Evolutionary conservation across 2,329 filamentous ascomycete species (phyloP).

Genomic region (Rhinocladiella similis): DNA sequence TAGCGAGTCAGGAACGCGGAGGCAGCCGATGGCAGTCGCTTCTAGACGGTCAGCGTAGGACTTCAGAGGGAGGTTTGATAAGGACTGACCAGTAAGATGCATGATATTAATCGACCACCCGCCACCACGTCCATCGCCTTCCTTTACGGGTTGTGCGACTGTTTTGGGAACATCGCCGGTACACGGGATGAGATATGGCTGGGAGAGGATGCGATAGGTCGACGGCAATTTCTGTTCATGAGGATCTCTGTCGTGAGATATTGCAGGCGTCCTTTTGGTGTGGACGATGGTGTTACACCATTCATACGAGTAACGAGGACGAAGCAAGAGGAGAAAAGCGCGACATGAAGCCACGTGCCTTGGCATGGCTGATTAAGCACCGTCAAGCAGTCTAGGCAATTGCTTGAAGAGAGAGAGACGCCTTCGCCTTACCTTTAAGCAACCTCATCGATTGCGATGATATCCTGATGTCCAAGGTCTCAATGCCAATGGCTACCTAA

Average conservation of each 20-base stretch:
- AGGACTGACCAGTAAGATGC: slow-evolving; percentile 14
- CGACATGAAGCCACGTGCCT: background rate
- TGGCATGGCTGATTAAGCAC: background rate
- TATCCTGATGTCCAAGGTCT: too few relatives aligned
- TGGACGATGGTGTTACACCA: background rate
- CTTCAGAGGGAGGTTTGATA: slow-evolving; percentile 13
- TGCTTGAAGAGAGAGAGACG: background rate
- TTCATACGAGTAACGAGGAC: background rate
- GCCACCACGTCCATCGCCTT: background rate
- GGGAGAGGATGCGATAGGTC: background rate
- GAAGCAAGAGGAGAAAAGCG: too few relatives aligned
- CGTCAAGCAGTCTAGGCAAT: slow-evolving; percentile 11
- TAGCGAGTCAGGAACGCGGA: slow-evolving; percentile 18
- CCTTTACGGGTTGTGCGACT: slow-evolving; percentile 3
- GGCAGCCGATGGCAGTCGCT: slow-evolving; percentile 9
- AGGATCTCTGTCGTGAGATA: background rate
- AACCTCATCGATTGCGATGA: background rate
- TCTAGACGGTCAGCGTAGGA: slow-evolving; percentile 9
- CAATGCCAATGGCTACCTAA: too few relatives aligned
- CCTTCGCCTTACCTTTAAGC: too few relatives aligned
- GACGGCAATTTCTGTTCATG: background rate
- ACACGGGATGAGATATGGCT: background rate
- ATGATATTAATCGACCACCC: background rate
- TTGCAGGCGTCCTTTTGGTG: too few relatives aligned
- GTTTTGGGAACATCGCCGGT: slow-evolving; percentile 7